Evolutionary conservation across 345 rosid species (phyloP).

Genomic region (Cochlearia excelsa): DNA sequence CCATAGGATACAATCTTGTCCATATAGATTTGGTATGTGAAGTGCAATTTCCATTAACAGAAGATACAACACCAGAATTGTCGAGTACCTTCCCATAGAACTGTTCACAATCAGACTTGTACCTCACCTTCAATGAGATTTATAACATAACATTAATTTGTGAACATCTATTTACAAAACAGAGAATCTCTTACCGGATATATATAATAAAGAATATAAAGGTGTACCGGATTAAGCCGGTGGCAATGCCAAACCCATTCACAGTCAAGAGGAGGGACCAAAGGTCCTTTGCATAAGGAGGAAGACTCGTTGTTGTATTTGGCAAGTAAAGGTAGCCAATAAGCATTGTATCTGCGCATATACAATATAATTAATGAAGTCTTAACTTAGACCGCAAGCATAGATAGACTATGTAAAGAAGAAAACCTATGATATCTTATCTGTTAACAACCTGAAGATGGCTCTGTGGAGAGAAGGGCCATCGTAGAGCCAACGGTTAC

Average conservation of each 20-base stretch:
- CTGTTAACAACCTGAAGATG: conserved; percentile 31
- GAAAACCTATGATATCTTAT: conserved; percentile 31
- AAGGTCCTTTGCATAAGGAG: conserved; percentile 49
- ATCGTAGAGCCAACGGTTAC: conserved; percentile 70
- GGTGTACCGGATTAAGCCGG: conserved; percentile 79
- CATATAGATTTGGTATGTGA: conserved; percentile 58
- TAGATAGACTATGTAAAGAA: neutral
- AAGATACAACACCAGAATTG: conserved; percentile 60
- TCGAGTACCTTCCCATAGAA: conserved; percentile 74
- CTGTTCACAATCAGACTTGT: conserved; percentile 77
- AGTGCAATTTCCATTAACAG: conserved; percentile 46
- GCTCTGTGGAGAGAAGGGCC: conserved; percentile 68
- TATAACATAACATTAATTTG: neutral
- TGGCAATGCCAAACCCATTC: conserved; percentile 99
- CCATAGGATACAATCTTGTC: conserved; percentile 61
- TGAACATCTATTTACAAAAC: conserved; percentile 1
- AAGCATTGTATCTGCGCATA: conserved; percentile 69
- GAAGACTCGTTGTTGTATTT: conserved; percentile 43
- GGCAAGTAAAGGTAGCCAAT: conserved; percentile 93
- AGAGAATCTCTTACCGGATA: neutral
- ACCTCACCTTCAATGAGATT: conserved; percentile 47
- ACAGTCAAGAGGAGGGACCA: conserved; percentile 92
- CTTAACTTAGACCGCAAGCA: too few relatives aligned
- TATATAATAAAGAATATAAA: too few relatives aligned
- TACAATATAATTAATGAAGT: too few relatives aligned